Percentiles rank a stretch among this genome's conserved stretches.
phyloP scores from a whole-genome alignment of 805 yeast genomes.

The Torulaspora maleeae region DNA sequence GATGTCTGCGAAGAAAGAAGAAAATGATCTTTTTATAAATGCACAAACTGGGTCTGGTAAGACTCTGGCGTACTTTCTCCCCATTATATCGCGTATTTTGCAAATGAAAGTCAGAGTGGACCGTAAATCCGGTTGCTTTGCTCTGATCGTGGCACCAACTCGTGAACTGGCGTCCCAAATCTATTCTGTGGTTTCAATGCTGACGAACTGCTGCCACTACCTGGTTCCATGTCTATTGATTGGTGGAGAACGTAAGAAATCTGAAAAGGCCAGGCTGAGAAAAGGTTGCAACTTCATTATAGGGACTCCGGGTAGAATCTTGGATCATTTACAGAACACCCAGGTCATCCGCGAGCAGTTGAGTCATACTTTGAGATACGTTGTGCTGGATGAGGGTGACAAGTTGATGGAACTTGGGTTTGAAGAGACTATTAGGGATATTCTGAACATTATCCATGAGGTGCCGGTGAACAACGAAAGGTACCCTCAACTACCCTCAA shows the following conservation, averaged over 20 bases:
- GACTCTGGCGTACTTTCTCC: slow-evolving; percentile 81
- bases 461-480: slow-evolving; percentile 36
- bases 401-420: slow-evolving; percentile 92
- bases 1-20: slow-evolving; percentile 31
- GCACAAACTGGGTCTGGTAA: slow-evolving; percentile 99
- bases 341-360: slow-evolving; percentile 53
- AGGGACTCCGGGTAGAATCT: slow-evolving; percentile 94
- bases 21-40: slow-evolving; percentile 75
- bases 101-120: slow-evolving; percentile 41
- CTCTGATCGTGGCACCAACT: slow-evolving; percentile 86
- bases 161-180: slow-evolving; percentile 93
- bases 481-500: slow-evolving; percentile 59
- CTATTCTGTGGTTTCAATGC: slow-evolving; percentile 67
- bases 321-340: slow-evolving; percentile 92
- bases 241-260: slow-evolving; percentile 97
- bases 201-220: slow-evolving; percentile 73
- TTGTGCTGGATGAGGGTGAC: slow-evolving; percentile 97
- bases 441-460: slow-evolving; percentile 55
- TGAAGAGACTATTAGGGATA: slow-evolving; percentile 83
- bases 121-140: slow-evolving; percentile 81
- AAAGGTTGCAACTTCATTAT: slow-evolving; percentile 95
- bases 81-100: slow-evolving; percentile 72
- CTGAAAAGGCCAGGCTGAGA: slow-evolving; percentile 92
- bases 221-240: slow-evolving; percentile 94
- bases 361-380: slow-evolving; percentile 69